These are phyloP conservation scores for Cryphonectria nitschkei DNA, from an alignment of 2,329 filamentous ascomycete species.

Conservation along the genomic window DNA sequence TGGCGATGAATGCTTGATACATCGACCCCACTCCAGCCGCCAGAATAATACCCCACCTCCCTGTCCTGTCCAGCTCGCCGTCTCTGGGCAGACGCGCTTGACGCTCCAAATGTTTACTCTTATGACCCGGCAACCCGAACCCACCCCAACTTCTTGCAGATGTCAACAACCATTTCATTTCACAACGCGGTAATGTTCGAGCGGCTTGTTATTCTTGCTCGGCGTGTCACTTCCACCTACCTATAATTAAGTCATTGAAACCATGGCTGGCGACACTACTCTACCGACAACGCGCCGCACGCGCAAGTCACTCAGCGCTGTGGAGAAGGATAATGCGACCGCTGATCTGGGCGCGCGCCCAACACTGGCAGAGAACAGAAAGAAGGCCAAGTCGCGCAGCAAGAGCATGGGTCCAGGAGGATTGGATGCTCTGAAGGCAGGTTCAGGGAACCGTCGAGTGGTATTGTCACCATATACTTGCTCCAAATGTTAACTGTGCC, in stretches of 20 bases:
- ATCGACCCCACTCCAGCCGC: background rate
- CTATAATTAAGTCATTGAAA: background rate
- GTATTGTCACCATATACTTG: slow-evolving; percentile 49
- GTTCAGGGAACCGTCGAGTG: slow-evolving; percentile 77
- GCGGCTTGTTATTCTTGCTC: background rate
- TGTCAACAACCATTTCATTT: background rate
- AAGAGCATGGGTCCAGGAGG: slow-evolving; percentile 96
- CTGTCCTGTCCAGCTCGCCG: background rate
- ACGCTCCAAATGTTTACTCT: slow-evolving; percentile 14
- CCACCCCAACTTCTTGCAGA: background rate
- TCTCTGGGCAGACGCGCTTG: slow-evolving; percentile 8
- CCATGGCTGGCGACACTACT: slow-evolving; percentile 46
- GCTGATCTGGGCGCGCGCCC: slow-evolving; percentile 64
- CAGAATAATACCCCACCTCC: background rate
- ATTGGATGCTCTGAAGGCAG: slow-evolving; percentile 77
- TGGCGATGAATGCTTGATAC: background rate
- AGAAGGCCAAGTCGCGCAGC: slow-evolving; percentile 74
- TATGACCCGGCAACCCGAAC: slow-evolving; percentile 19
- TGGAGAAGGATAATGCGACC: slow-evolving; percentile 80
- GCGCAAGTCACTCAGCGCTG: slow-evolving; percentile 72
- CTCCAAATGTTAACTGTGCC: slow-evolving; percentile 40
- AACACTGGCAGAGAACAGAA: slow-evolving; percentile 54
- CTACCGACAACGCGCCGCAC: slow-evolving; percentile 59
- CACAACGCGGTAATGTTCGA: slow-evolving; percentile 15
- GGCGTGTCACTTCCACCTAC: slow-evolving; percentile 3